Base-by-base conservation (phyloP, 306 rosid genomes). In the Betula pendula region DNA sequence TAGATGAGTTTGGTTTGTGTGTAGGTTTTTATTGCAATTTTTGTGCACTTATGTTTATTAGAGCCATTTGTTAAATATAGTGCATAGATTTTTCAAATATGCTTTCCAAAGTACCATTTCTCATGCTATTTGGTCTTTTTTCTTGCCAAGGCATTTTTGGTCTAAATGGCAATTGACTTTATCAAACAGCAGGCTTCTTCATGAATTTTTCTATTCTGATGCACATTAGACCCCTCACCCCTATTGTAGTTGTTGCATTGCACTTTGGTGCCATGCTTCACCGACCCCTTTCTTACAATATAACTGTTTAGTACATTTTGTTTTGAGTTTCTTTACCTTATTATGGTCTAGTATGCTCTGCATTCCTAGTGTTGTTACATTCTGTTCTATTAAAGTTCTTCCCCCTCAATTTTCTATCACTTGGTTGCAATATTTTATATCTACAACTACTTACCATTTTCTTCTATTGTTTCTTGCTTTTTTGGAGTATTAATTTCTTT, bases 1-100 rank as follows among this genome's bases (percentile, higher is more conserved):
- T 75, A 25, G 70, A 29, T 59, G 80, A 77, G 82, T 81, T 80
- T 75, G 74, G 74, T 75, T n/a, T n/a, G n/a, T n/a, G n/a, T n/a
- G n/a, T n/a, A n/a, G n/a, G n/a, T n/a, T n/a, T n/a, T n/a, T n/a
- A n/a, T n/a, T 79, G 38, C 51, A 72, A 31, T 68, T 67, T 81
- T 63, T 62, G 50, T 40, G 27, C 49, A 17, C n/a, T 16, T 14
- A 31, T 62, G 22, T 62, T 62, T 62, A 31, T 62, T n/a, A 29
- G n/a, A 15, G n/a, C 22, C 20, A 29, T 31, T 62, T 31, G 20
- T 33, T 60, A 60, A 29, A 29, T 60, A 14, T 60, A 13, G 1
- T 12, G 35, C 16, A 4, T 10, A 15, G 22, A 3, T 22, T 22
- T 25, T 56, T 0, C 35, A 0, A 15, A 15, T 58, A 29, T 60